phyloP scores from a whole-genome alignment of 1,139 yeast species.

The Nakaseomyces kungkrabaensis region DNA sequence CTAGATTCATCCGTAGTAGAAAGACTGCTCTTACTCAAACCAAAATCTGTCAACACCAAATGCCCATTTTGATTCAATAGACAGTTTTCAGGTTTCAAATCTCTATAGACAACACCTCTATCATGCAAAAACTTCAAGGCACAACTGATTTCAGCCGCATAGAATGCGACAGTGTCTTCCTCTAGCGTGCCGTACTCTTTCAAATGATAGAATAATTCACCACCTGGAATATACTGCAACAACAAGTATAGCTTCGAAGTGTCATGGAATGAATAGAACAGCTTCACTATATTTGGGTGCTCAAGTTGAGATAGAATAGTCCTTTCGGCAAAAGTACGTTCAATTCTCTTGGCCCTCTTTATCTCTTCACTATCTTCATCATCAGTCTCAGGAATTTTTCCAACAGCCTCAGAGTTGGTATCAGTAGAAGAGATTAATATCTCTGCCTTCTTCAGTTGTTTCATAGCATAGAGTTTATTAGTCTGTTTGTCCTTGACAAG shows the following conservation, averaged over 20 bases:
- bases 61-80: slow-evolving; percentile 71
- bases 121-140: slow-evolving; percentile 75
- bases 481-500: slow-evolving; percentile 60
- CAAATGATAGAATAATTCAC: slow-evolving; percentile 81
- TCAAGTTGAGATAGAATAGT: slow-evolving; percentile 58
- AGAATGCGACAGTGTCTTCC: slow-evolving; percentile 71
- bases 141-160: slow-evolving; percentile 76
- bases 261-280: slow-evolving; percentile 87
- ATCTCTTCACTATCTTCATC: slow-evolving; percentile 6
- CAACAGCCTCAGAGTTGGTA: slow-evolving; percentile 14
- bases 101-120: slow-evolving; percentile 82
- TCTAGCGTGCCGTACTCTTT: slow-evolving; percentile 39
- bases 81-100: slow-evolving; percentile 90
- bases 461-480: slow-evolving; percentile 74
- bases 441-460: slow-evolving; percentile 76
- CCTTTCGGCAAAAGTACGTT: slow-evolving; percentile 63
- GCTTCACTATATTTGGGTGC: slow-evolving; percentile 82
- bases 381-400: slow-evolving; percentile 2
- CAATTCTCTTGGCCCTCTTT: slow-evolving; percentile 29
- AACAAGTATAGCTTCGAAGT: slow-evolving; percentile 66
- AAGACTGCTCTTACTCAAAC: slow-evolving; percentile 60
- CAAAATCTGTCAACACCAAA: slow-evolving; percentile 83
- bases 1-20: slow-evolving; percentile 11
- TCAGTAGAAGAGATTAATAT: slow-evolving; percentile 36
- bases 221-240: slow-evolving; percentile 85